Evolutionary conservation across 2,329 filamentous ascomycete species (phyloP).

Genomic region (Neofusicoccum cordaticola): DNA sequence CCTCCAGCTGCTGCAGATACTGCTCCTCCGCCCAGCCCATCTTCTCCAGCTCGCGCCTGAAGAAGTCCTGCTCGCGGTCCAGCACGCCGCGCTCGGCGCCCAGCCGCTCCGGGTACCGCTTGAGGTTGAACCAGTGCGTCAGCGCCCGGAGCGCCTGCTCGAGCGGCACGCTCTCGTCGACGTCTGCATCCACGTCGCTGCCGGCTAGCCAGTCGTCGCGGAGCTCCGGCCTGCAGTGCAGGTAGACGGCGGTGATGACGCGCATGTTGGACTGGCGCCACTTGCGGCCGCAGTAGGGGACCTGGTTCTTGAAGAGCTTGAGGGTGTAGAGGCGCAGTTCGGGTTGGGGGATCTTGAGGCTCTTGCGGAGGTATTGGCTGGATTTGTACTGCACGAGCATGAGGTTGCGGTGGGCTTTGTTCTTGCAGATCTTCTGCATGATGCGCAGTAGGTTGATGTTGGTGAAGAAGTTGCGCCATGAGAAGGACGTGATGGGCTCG

Average conservation of each 20-base stretch:
- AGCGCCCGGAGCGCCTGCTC: constrained; percentile 86
- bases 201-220: constrained; percentile 94
- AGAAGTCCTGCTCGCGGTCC: constrained; percentile 48
- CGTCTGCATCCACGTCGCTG: constrained; percentile 86
- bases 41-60: constrained; percentile 49
- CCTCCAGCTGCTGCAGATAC: constrained; percentile 18
- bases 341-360: constrained; percentile 84
- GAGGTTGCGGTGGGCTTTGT: constrained; percentile 91
- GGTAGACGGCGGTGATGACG: constrained; percentile 93
- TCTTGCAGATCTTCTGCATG: constrained; percentile 95
- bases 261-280: constrained; percentile 99
- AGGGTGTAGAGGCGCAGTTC: constrained; percentile 88
- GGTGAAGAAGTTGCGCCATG: constrained; percentile 88
- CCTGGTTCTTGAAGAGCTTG: constrained; percentile 97
- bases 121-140: constrained; percentile 92
- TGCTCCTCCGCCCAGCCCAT: constrained; percentile 42
- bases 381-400: constrained; percentile 95
- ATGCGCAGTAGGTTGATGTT: constrained; percentile 93
- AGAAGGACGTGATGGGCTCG: constrained; percentile 83
- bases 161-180: constrained; percentile 86
- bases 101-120: constrained; percentile 77
- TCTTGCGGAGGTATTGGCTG: constrained; percentile 85
- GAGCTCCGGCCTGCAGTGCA: constrained; percentile 88
- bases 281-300: constrained; percentile 95
- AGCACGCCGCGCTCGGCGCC: constrained; percentile 43